Base-by-base conservation (phyloP, 257 asterid genomes). In the Solanum pinnatisectum region DNA sequence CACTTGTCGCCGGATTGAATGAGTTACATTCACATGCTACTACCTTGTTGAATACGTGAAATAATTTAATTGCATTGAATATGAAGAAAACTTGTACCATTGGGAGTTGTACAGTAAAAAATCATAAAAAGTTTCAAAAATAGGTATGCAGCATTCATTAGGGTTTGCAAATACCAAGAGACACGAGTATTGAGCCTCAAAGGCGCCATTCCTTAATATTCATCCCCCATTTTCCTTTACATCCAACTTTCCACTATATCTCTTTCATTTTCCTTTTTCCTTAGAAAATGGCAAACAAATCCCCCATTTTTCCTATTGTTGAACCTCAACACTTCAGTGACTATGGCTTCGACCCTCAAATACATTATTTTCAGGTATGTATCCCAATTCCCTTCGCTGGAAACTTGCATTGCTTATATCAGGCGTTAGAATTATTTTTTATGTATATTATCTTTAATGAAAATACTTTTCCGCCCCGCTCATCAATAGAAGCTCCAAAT, bases 271-370 rank as follows among this genome's bases (percentile, higher is more conserved):
- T 49, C 59, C 59, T 49, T 49, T 49, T 49, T 15, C 59, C 25
- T 56, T 56, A 6, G 25, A 56, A 56, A 56, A 93, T 95, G 94
- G 85, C 97, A 23, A 91, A 56, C 86, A 90, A 91, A 42, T 67
- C 93, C 63, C 96, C 98, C 84, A 74, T 95, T 84, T 95, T 95
- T 76, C 90, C 95, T 35, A 84, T 93, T 20, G 40, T 88, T 2
- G 87, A 93, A 90, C 95, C 96, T 78, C 98, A 90, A 25, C 98
- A 95, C 86, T 96, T 93, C 88, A 90, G 93, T 78, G 98, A 96
- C 91, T 95, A 96, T 81, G 98, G 96, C 84, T 94, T 95, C 85
- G 96, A 96, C 91, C 92, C 98, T 42, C 98, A 96, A 76, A 90
- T 95, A 84, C 93, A 95, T 91, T 94, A 96, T 84, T 94, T 91